Base-by-base conservation (phyloP, 768 basidiomycete genomes). In the Candolleomyces eurysporus region DNA sequence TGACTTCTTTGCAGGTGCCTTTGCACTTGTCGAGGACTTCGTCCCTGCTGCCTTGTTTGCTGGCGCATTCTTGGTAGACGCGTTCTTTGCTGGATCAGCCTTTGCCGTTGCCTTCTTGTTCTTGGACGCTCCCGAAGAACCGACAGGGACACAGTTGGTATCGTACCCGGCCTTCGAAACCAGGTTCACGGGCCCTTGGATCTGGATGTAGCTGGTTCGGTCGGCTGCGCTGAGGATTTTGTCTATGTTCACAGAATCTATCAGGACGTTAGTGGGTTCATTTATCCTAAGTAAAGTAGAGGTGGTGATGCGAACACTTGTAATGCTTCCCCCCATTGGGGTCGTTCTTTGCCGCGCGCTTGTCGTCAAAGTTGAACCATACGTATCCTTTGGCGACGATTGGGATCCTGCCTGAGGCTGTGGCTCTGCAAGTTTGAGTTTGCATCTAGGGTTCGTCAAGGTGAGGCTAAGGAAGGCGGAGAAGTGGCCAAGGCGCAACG, bases 321-420 rank as follows among this genome's bases (percentile, higher is more conserved):
- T 63, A 62, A 43, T 63, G 59, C 36, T 60, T 54, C 19, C 46
- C 64, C 10, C 39, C 58, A 7, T 50, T 45, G 36, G 56, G 58
- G 32, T 58, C 52, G 1, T 32, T 51, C 42, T 60, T 62, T n/a
- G 61, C 49, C 21, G 61, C 57, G 40, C 45, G 45, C 63, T 14
- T 31, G 31, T 61, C 51, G 7, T 63, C 65, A 64, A 19, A 66
- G 45, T 66, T 66, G 54, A 66, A 66, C 63, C 65, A 66, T 4
- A 66, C 60, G 53, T 30, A 63, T 4, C 65, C 65, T 9, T 56
- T 59, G 5, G 63, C 65, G 17, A 59, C 60, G n/a, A 61, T 30
- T 5, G 60, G 63, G 4, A 53, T 56, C 5, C 39, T 40, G 5
- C 65, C 65, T 16, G n/a, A 45, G 3, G 63, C 65, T 21, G 49